These are phyloP conservation scores for Cladobotryum mycophilum DNA, from an alignment of 2,329 filamentous ascomycete species.

Conservation along the genomic window DNA sequence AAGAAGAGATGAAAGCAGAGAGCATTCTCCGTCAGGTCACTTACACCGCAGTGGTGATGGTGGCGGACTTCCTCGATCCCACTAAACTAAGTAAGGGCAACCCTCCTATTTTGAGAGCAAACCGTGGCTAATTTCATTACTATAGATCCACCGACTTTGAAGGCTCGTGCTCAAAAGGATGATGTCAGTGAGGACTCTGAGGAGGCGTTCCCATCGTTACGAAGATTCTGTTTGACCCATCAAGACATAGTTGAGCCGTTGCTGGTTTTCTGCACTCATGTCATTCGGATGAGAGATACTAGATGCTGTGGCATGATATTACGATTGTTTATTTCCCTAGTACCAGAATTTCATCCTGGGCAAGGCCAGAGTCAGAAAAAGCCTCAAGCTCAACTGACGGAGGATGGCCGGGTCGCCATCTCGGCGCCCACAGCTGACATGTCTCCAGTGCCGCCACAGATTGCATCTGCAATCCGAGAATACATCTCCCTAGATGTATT, in stretches of 20 bases:
- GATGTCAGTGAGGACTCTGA: slow-evolving; percentile 20
- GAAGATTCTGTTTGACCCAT: slow-evolving; percentile 75
- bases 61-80: slow-evolving; percentile 82
- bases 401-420: slow-evolving; percentile 22
- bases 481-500: slow-evolving; percentile 87
- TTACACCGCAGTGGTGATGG: slow-evolving; percentile 85
- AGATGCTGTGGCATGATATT: slow-evolving; percentile 82
- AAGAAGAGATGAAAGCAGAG: slow-evolving; percentile 96
- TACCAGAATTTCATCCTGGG: slow-evolving; percentile 71
- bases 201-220: slow-evolving; percentile 53
- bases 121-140: neutral
- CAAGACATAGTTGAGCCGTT: slow-evolving; percentile 78
- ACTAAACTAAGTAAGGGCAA: slow-evolving; percentile 51
- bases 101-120: neutral
- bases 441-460: slow-evolving; percentile 44
- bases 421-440: slow-evolving; percentile 18
- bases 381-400: slow-evolving; percentile 13
- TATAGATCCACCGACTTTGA: slow-evolving; percentile 27
- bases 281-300: slow-evolving; percentile 82
- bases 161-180: slow-evolving; percentile 22
- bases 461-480: slow-evolving; percentile 67
- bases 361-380: slow-evolving; percentile 23
- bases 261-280: slow-evolving; percentile 85
- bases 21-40: slow-evolving; percentile 91
- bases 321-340: slow-evolving; percentile 76